Evolutionary conservation across 352 stramenopile species (phyloP), one percentile per base, ranked within the genome.

Genomic region (Phytophthora kernoviae): DNA sequence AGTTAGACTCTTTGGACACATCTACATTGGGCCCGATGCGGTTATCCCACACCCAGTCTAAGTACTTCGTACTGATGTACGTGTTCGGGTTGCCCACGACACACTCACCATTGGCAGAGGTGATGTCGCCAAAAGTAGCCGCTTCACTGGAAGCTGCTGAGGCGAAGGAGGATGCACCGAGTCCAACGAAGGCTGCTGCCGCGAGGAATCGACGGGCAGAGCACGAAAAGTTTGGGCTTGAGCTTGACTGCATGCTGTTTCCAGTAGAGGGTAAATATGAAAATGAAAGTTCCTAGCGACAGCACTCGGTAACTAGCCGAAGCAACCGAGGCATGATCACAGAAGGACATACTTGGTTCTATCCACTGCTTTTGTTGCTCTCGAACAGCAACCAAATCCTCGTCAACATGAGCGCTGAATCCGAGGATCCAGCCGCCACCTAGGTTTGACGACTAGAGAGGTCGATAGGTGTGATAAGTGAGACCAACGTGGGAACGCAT

Each of bases 61-160:
- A 33, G 33, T 40, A 22, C 5, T 48, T 8, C 4, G 18, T 12
- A 12, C 26, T 65, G 50, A 66, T 52, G 49, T 66, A 70, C 21
- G 33, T 27, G 48, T 37, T 52, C 4, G 61, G 54, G 27, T 64
- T 53, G 32, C 54, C 61, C 33, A 65, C 37, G 27, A 69, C 36
- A 5, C 61, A 69, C 47, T 64, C 45, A 54, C 39, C 26, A 14
- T 32, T 50, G 0, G 46, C 60, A 12, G 62, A 70, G 11, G 55
- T 70, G 49, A 70, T 21, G 17, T 36, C 45, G 2, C 62, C 62
- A 21, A 70, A 70, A 3, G 54, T 60, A 15, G 36, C 48, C 17
- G 32, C 39, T n/a, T 46, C 41, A 12, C 42, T 51, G 20, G 39
- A 40, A n/a, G 20, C 32, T 1, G 46, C 55, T 7, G 46, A 52